Evolutionary conservation across 2,329 filamentous ascomycete genomes (phyloP), one percentile per base, ranked within the genome.

Genomic region (Cryoendolithus antarcticus): DNA sequence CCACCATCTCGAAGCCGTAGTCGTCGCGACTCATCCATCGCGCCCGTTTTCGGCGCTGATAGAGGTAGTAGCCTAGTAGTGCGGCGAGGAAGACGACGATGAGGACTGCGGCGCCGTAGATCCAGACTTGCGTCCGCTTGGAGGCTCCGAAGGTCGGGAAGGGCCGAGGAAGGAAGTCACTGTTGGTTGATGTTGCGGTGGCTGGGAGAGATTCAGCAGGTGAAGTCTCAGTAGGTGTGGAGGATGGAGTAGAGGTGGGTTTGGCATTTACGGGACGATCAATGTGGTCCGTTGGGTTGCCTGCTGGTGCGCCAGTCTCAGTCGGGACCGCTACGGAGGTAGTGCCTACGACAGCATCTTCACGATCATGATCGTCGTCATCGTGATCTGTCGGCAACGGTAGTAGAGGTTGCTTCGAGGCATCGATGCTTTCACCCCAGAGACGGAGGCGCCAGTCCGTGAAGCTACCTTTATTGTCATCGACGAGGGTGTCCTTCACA

Each of bases 1-100:
- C 81, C 35, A 98, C 72, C 46, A 94, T 80, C 62, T 94, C 88
- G 50, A 98, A 98, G 51, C 95, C 89, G 61, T 95, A 96, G 57
- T 81, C 80, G 53, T 89, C 83, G 36, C 83, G 76, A 3, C 39
- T 46, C 46, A 54, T 49, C 48, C 52, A 53, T 76, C 77, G 61
- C 77, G 77, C 31, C 35, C 51, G 47, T 32, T 56, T 79, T 21
- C 86, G 79, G 32, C 86, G 82, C 41, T 89, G 66, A 61, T 75
- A 85, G 51, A 93, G 74, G 66, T 89, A 95, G 32, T 79, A 68
- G n/a, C 77, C 84, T 10, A 46, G 46, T 0, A 98, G 72, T 3
- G 80, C 83, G 40, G 68, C 63, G 60, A 88, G 88, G 68, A 98
- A 98, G 36, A 82, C 66, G 9, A 82, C 66, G 46, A 98, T 98